These are phyloP conservation scores for Sporothrix inflata DNA, from an alignment of 2,329 filamentous ascomycete species.

Conservation along the genomic window DNA sequence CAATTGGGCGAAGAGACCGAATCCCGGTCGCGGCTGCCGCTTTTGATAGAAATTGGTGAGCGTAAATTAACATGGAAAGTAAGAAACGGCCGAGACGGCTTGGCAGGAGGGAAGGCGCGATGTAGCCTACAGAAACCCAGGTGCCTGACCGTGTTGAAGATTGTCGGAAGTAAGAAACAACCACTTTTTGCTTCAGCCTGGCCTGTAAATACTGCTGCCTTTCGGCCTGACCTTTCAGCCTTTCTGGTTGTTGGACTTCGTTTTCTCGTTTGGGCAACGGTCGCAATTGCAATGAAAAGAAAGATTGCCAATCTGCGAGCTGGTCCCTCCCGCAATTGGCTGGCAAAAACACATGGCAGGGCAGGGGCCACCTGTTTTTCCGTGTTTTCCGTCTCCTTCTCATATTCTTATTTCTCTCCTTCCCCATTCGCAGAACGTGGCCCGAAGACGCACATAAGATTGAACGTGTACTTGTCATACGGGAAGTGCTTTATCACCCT, in stretches of 20 bases:
- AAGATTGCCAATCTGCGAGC: conserved; percentile 2
- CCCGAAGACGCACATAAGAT: not conserved
- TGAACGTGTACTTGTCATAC: not conserved
- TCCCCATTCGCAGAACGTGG: not conserved
- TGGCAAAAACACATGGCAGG: not conserved
- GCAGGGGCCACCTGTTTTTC: not conserved
- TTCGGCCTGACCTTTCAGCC: not conserved
- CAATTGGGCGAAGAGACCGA: not conserved
- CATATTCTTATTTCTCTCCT: conserved; percentile 12
- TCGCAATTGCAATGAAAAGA: not conserved
- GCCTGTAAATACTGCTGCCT: not conserved
- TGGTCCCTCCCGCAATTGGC: not conserved
- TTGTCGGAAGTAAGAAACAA: not conserved
- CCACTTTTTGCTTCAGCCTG: not conserved
- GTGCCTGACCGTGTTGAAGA: too few species aligned
- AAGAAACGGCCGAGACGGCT: not conserved
- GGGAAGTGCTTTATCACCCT: not conserved
- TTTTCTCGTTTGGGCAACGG: not conserved
- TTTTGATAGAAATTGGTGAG: not conserved
- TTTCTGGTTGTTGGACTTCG: not conserved
- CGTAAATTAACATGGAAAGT: not conserved
- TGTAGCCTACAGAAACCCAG: not conserved
- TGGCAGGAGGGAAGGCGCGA: not conserved
- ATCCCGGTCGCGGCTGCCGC: conserved; percentile 17
- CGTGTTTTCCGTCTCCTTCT: not conserved